These are phyloP conservation scores for Guadua angustifolia DNA, from an alignment of 176 grass and related monocot species.

Conservation along the genomic window DNA sequence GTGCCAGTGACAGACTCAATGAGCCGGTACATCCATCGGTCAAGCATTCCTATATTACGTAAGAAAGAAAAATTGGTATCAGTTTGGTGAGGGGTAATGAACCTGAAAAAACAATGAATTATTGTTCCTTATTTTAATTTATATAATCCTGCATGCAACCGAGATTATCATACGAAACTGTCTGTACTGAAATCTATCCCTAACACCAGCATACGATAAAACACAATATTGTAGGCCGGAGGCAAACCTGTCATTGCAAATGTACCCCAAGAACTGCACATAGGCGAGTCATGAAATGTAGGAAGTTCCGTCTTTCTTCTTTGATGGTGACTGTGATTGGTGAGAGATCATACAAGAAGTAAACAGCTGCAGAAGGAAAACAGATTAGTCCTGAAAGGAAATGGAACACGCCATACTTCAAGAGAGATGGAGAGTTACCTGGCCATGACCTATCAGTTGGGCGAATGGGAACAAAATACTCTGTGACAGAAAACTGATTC, in stretches of 20 bases:
- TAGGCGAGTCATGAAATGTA: constrained; percentile 92
- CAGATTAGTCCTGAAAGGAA: constrained; percentile 24
- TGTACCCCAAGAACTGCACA: constrained; percentile 99
- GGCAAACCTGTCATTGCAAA: constrained; percentile 92
- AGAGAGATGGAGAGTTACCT: constrained; percentile 48
- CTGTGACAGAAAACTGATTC: constrained; percentile 98
- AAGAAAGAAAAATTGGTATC: not conserved
- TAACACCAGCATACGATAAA: constrained; percentile 9
- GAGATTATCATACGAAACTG: not conserved
- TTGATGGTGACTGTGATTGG: constrained; percentile 96
- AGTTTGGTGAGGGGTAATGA: constrained; percentile 11
- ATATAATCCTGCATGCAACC: not conserved
- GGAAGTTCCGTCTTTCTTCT: constrained; percentile 95
- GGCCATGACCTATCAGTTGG: constrained; percentile 81
- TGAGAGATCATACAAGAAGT: constrained; percentile 96
- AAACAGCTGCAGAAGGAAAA: constrained; percentile 70
- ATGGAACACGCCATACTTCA: constrained; percentile 7
- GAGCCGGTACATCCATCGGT: constrained; percentile 93
- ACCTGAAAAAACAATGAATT: not conserved
- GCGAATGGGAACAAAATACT: constrained; percentile 86
- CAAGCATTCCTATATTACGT: constrained; percentile 78
- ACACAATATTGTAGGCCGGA: constrained; percentile 16
- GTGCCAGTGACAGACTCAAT: constrained; percentile 70
- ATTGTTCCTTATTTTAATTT: not conserved
- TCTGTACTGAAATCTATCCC: not conserved